phyloP scores from a whole-genome alignment of 208 protist species.

The Angomonas ambiguus region DNA sequence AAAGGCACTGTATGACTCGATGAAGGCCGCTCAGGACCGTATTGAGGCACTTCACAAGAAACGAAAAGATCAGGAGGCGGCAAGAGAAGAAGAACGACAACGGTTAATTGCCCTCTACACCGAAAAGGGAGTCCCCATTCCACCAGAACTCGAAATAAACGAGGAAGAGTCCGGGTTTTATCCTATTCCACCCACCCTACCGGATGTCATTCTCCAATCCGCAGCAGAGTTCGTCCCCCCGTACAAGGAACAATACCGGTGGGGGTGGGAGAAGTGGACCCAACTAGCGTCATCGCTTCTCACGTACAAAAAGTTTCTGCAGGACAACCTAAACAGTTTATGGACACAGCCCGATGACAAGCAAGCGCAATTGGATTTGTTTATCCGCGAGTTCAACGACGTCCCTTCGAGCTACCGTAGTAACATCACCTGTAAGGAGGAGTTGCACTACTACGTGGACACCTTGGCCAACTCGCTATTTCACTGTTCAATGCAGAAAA shows the following conservation, averaged over 20 bases:
- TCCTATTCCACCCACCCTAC: conserved; percentile 32
- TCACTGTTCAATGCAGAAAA: not conserved
- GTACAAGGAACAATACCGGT: conserved; percentile 51
- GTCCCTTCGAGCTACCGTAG: conserved; percentile 27
- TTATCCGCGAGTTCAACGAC: conserved; percentile 42
- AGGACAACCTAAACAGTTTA: conserved; percentile 32
- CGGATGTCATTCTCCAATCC: conserved; percentile 35
- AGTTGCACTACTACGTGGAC: conserved; percentile 48
- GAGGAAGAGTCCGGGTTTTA: conserved; percentile 16
- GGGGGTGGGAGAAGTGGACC: conserved; percentile 25
- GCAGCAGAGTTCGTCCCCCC: conserved; percentile 28
- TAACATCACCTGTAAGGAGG: conserved; percentile 48
- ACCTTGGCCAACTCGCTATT: conserved; percentile 20
- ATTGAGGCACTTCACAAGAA: conserved; percentile 29
- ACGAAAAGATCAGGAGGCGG: conserved; percentile 30
- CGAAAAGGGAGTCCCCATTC: conserved; percentile 65
- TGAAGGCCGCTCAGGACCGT: conserved; percentile 32
- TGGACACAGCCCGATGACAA: conserved; percentile 61
- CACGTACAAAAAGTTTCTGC: conserved; percentile 32
- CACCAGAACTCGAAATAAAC: conserved; percentile 36
- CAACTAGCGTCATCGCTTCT: conserved; percentile 37
- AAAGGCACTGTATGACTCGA: conserved; percentile 30
- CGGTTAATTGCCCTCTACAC: conserved; percentile 58
- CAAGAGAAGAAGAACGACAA: conserved; percentile 62
- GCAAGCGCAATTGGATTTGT: conserved; percentile 42